Percentiles rank a stretch among this genome's conserved stretches.
Conservation (phyloP, 768 basidiomycete genomes). For the Chalciporus piperatus region DNA sequence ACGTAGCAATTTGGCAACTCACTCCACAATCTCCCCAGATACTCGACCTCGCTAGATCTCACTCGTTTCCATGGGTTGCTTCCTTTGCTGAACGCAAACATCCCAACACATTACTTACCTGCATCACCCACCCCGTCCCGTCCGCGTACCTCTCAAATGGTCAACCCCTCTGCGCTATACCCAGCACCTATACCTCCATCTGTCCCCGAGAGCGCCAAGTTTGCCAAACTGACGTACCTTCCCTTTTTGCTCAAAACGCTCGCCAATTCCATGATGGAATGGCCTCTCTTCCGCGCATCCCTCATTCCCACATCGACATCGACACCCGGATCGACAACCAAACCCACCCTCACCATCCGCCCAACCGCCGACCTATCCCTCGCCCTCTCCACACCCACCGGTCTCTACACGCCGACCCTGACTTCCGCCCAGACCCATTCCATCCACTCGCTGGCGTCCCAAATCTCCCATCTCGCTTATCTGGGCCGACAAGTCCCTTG, state of each 20-base stretch:
- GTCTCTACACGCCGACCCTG: slow-evolving; percentile 80
- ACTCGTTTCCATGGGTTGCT: slow-evolving; percentile 64
- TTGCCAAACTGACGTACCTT: slow-evolving; percentile 71
- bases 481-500: slow-evolving; percentile 68
- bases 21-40: slow-evolving; percentile 40
- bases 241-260: slow-evolving; percentile 84
- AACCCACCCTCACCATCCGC: slow-evolving; percentile 71
- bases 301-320: slow-evolving; percentile 44
- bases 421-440: slow-evolving; percentile 49
- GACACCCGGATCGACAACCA: slow-evolving; percentile 25
- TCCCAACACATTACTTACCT: slow-evolving; percentile 56
- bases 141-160: slow-evolving; percentile 19
- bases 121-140: slow-evolving; percentile 35
- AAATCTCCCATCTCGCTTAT: slow-evolving; percentile 56
- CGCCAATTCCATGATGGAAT: slow-evolving; percentile 73
- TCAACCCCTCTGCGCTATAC: slow-evolving; percentile 41
- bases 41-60: slow-evolving; percentile 72
- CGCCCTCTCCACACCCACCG: slow-evolving; percentile 77
- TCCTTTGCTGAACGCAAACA: slow-evolving; percentile 63
- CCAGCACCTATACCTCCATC: slow-evolving; percentile 38
- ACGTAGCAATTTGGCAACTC: not conserved
- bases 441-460: slow-evolving; percentile 60
- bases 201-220: slow-evolving; percentile 54
- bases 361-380: slow-evolving; percentile 72
- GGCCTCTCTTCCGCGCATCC: slow-evolving; percentile 80